These are phyloP conservation scores for Globisporangium cylindrosporum DNA, from an alignment of 352 stramenopile species.

Conservation along the genomic window DNA sequence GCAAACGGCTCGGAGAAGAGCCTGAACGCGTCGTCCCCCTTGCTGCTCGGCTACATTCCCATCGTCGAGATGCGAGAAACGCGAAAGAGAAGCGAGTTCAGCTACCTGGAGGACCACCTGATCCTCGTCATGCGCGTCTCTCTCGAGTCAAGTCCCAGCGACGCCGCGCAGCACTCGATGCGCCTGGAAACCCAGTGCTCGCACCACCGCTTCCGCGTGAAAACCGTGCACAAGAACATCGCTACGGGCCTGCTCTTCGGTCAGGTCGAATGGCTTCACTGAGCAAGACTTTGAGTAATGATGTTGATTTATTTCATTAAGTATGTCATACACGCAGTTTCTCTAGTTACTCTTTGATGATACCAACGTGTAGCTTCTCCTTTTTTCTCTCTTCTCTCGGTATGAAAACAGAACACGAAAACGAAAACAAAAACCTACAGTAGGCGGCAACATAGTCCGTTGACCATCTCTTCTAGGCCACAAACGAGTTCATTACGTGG, in stretches of 20 bases:
- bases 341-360: slow-evolving; percentile 5
- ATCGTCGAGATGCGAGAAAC: slow-evolving; percentile 3
- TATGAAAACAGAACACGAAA: neutral
- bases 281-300: neutral
- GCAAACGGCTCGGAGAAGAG: neutral
- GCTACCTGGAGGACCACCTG: neutral
- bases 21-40: neutral
- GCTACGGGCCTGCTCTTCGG: slow-evolving; percentile 19
- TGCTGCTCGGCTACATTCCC: neutral
- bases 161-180: slow-evolving; percentile 9
- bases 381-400: neutral
- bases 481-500: slow-evolving; percentile 71
- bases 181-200: slow-evolving; percentile 15
- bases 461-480: slow-evolving; percentile 31
- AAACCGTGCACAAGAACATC: slow-evolving; percentile 24
- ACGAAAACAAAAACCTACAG: neutral
- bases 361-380: neutral
- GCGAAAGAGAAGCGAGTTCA: neutral
- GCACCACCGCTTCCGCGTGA: slow-evolving; percentile 22
- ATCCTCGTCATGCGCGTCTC: slow-evolving; percentile 2
- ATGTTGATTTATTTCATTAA: slow-evolving; percentile 2
- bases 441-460: neutral
- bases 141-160: slow-evolving; percentile 5
- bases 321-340: slow-evolving; percentile 3
- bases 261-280: slow-evolving; percentile 22